Evolutionary conservation across 1,284 basidiomycete genomes (phyloP).

Genomic region (Cystobasidium slooffiae): DNA sequence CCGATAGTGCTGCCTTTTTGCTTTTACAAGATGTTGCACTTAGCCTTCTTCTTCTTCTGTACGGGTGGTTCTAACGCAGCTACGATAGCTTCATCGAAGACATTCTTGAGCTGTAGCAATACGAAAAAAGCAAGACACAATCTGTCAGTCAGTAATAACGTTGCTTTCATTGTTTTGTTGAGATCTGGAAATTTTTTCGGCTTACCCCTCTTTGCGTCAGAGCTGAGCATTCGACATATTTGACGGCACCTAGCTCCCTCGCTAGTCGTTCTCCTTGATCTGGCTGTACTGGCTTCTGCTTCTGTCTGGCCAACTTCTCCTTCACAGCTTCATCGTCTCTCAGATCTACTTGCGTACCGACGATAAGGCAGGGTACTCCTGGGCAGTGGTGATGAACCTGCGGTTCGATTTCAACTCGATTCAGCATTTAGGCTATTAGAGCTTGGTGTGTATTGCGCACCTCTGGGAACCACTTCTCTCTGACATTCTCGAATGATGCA

Average conservation of each 20-base stretch:
- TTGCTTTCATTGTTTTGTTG: neutral
- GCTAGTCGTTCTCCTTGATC: slow-evolving; percentile 94
- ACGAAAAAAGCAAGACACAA: neutral
- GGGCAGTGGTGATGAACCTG: slow-evolving; percentile 97
- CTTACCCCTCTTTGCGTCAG: slow-evolving; percentile 88
- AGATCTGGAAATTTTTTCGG: neutral
- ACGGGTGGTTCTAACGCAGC: slow-evolving; percentile 96
- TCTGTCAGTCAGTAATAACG: slow-evolving; percentile 2
- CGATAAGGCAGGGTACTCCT: slow-evolving; percentile 98
- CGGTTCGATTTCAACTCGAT: neutral
- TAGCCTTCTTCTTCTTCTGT: slow-evolving; percentile 71
- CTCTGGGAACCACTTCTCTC: slow-evolving; percentile 99
- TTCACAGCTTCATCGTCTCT: slow-evolving; percentile 89
- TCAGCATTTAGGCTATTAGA: neutral
- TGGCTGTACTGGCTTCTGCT: slow-evolving; percentile 85
- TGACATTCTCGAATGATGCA: slow-evolving; percentile 99
- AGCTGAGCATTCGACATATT: slow-evolving; percentile 99
- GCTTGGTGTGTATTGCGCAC: slow-evolving; percentile 24
- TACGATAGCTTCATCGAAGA: slow-evolving; percentile 99
- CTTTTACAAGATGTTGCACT: slow-evolving; percentile 63
- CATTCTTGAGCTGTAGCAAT: slow-evolving; percentile 79
- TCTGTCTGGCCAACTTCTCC: slow-evolving; percentile 94
- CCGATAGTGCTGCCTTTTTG: too few species aligned
- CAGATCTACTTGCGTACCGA: slow-evolving; percentile 97
- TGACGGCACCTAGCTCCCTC: slow-evolving; percentile 93